Conservation (phyloP, 129 eudicot species). For the Centrapalus pauciflorus region DNA sequence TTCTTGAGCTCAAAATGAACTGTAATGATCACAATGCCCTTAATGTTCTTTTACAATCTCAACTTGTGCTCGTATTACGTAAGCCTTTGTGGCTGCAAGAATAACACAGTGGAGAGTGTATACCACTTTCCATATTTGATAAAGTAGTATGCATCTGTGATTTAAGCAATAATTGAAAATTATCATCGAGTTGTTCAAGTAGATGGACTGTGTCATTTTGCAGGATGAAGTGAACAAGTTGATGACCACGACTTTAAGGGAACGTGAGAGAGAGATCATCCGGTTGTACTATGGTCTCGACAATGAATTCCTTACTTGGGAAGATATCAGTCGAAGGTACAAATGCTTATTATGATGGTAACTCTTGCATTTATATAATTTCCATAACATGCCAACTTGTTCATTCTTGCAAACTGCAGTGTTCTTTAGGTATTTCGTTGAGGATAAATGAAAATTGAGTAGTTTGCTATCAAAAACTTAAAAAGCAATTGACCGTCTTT, state of each 20-base stretch:
- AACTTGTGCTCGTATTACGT: neutral
- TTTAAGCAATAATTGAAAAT: neutral
- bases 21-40: constrained; percentile 1
- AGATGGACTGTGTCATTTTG: constrained; percentile 12
- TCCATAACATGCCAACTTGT: too few relatives aligned
- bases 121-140: neutral
- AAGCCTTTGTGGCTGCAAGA: neutral
- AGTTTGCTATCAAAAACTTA: neutral
- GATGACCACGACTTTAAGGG: constrained; percentile 57
- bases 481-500: too few relatives aligned
- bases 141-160: neutral
- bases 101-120: neutral
- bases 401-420: neutral
- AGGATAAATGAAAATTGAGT: neutral
- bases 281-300: constrained; percentile 92
- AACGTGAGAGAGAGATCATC: constrained; percentile 69
- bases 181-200: neutral
- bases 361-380: neutral
- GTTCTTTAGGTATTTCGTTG: neutral
- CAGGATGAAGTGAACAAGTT: constrained; percentile 92
- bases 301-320: constrained; percentile 93
- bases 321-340: constrained; percentile 90
- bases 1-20: neutral
- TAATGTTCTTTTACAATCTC: neutral
- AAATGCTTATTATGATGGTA: neutral